phyloP scores from a whole-genome alignment of 2,329 filamentous ascomycete genomes.

The Fusarium globosum region DNA sequence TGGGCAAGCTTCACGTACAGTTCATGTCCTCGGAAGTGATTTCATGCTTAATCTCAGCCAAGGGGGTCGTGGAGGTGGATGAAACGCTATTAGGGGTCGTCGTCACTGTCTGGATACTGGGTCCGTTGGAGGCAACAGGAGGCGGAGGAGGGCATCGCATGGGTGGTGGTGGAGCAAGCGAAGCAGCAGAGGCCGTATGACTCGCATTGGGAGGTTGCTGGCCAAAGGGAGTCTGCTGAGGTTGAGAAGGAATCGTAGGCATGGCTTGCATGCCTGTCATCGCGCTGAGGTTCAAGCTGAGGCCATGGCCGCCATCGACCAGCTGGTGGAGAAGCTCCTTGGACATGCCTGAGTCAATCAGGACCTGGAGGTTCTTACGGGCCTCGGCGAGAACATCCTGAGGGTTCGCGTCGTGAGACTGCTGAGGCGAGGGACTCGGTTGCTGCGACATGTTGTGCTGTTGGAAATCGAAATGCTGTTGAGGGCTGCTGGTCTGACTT shows the following conservation, averaged over 20 bases:
- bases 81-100: conserved; percentile 33
- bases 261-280: conserved; percentile 32
- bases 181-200: conserved; percentile 35
- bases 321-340: conserved; percentile 56
- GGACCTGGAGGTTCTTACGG: conserved; percentile 57
- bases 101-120: conserved; percentile 35
- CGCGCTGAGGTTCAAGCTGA: conserved; percentile 37
- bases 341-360: conserved; percentile 59
- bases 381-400: conserved; percentile 59
- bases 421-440: conserved; percentile 42
- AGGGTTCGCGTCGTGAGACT: conserved; percentile 51
- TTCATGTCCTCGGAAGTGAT: conserved; percentile 45
- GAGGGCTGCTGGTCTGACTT: conserved; percentile 44
- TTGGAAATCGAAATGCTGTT: conserved; percentile 37
- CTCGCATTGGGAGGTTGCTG: conserved; percentile 30
- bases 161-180: conserved; percentile 46
- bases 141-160: conserved; percentile 51
- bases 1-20: conserved; percentile 33
- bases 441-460: conserved; percentile 42
- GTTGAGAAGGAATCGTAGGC: conserved; percentile 27
- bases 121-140: conserved; percentile 36
- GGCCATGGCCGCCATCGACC: conserved; percentile 53
- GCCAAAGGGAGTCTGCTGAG: conserved; percentile 33
- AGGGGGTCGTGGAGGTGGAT: conserved; percentile 40
- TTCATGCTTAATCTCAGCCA: conserved; percentile 48